Base-by-base conservation (phyloP, 768 basidiomycete species). In the Leccinum subgranulosum region DNA sequence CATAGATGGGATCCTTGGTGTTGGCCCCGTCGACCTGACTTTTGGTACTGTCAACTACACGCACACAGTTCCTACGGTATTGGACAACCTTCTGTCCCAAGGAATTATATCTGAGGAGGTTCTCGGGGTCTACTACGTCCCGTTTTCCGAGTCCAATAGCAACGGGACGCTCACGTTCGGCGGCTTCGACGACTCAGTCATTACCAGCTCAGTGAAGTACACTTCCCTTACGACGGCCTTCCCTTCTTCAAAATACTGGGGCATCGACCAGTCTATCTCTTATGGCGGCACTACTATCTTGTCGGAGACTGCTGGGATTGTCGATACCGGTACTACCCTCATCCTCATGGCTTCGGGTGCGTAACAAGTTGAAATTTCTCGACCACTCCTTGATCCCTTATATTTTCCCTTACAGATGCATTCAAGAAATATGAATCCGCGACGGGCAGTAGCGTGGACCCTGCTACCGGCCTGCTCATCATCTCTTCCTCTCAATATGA, bases 1-100 rank as follows among this genome's bases (percentile, higher is more conserved):
- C 5, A 66, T 76, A 19, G 75, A 78, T 54, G 78, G 78, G 9
- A 74, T 77, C 51, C 69, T 79, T 19, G 62, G 77, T 68, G 49
- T 63, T 12, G 70, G 75, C 15, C 77, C 77, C 17, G 51, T 46
- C 6, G 70, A 65, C 53, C 61, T 78, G 23, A 77, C 77, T 1
- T 23, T 55, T 6, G 65, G 59, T 50, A 69, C 63, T 4, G 51
- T 71, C 23, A 51, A 54, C 45, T 57, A 60, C 56, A 36, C 49
- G 12, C n/a, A n/a, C 27, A 23, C 23, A 6, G 62, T 73, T 25
- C 69, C 73, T 15, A 76, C 76, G 4, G 73, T 77, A 11, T 66
- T 61, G 17, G 69, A 76, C 66, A 75, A 69, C 56, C 68, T 76
- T 11, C 69, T 57, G 54, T 55, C 34, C 17, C 68, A 73, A 54